Percentiles rank a stretch among this genome's conserved stretches.
Conservation (phyloP, 192 early-diverging fungal species). For the Coemansia sp. region DNA sequence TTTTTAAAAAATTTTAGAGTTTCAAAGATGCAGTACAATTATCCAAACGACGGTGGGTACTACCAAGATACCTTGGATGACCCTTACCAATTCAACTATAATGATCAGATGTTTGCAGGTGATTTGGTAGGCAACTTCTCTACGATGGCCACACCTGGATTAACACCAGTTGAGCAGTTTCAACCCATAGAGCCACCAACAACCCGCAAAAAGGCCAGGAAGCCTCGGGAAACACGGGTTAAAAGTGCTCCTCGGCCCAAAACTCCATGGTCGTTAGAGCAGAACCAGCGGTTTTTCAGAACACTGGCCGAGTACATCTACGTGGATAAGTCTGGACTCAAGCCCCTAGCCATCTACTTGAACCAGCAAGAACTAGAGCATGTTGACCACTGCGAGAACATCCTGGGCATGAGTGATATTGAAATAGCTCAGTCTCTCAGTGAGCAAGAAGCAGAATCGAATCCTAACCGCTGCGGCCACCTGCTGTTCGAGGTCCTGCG, state of each 20-base stretch:
- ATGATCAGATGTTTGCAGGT: not conserved
- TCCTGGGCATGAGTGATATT: constrained; percentile 16
- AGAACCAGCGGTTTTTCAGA: constrained; percentile 33
- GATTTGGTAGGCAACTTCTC: not conserved
- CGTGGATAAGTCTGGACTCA: constrained; percentile 38
- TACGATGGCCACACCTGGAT: not conserved
- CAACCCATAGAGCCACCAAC: not conserved
- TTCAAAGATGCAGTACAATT: constrained; percentile 17
- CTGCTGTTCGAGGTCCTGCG: constrained; percentile 32
- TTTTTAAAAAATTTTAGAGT: no score
- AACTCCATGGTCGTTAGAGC: constrained; percentile 36
- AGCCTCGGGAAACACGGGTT: not conserved
- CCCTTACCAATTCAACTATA: constrained; percentile 4
- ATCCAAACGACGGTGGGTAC: constrained; percentile 8
- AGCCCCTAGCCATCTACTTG: constrained; percentile 41
- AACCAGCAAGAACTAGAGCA: constrained; percentile 37
- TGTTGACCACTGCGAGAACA: constrained; percentile 28
- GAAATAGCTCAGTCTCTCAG: constrained; percentile 28
- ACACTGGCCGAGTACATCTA: constrained; percentile 52
- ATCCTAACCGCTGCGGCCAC: constrained; percentile 29
- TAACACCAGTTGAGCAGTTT: not conserved
- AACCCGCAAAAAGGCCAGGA: not conserved
- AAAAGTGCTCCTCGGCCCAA: constrained; percentile 20
- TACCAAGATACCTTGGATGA: not conserved
- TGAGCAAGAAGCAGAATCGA: constrained; percentile 23